Base-by-base conservation (phyloP, 2,329 filamentous ascomycete genomes). In the Rhynchosporium agropyri region DNA sequence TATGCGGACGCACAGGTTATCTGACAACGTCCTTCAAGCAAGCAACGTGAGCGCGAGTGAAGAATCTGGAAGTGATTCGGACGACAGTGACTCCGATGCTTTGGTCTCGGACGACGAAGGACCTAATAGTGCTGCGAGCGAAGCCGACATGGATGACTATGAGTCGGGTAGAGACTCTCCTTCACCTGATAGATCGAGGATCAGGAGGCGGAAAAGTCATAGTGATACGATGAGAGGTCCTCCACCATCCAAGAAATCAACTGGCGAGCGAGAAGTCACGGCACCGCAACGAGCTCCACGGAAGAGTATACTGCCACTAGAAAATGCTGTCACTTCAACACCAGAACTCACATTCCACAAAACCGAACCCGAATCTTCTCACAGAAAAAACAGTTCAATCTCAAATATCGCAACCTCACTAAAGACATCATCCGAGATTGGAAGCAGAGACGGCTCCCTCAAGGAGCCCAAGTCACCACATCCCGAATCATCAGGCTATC, bases 1-100 rank as follows among this genome's bases (percentile, higher is more conserved):
- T 1, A 93, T 94, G 76, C 87, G 88, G 67, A 92, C 90, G 3
- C 89, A 92, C 67, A 85, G 86, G 61, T 77, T 96, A 1, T 82
- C 86, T 2, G 67, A 67, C 2, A 58, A 70, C 51, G 64, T 74
- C 12, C 61, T 71, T 2, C 59, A 64, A 67, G 28, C 74, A 76
- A 63, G 76, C 80, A 13, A 79, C 78, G 61, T 76, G 80, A 80
- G 77, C 53, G 77, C 77, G 3, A 80, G 78, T 54, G 80, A 82
- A 61, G 76, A 76, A 13, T 79, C 79, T 0, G 70, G 66, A 38
- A 71, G 69, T 38, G 69, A 68, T 20, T 76, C 76, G 8, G 76
- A 76, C 48, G 77, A 77, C 26, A 71, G 76, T 42, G 78, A 79
- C 46, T 74, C 75, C 8, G 79, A 79, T 36, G 69, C 66, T 13